Base-by-base conservation (phyloP, 2,329 filamentous ascomycete species). In the Coniosporium tulheliwenetii region DNA sequence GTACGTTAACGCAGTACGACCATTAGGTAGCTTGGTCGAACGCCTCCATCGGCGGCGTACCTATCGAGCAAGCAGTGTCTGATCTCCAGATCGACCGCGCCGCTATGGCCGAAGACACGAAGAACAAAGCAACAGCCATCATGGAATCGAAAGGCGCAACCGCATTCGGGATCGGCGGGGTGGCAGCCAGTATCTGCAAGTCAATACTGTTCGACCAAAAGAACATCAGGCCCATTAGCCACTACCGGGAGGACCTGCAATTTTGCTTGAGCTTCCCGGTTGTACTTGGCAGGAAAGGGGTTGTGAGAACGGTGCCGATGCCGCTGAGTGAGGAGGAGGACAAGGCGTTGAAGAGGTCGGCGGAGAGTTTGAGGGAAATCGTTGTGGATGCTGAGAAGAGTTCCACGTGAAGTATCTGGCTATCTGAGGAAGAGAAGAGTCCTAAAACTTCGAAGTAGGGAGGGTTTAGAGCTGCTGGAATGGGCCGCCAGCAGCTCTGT, bases 81-180 rank as follows among this genome's bases (percentile, higher is more conserved):
- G 19, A 26, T 7, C 5, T 54, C 50, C 5, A 44, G 2, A 39
- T 58, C 33, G 47, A 61, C 33, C 53, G 51, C 5, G 46, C 50
- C 2, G 55, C 59, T 1, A 61, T 73, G 14, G 60, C 60, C 1
- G 47, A 52, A 7, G 61, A 69, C 36, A 70, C 67, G 40, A 65
- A 60, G 35, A 54, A 63, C n/a, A 67, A 63, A 32, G 63, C 67
- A 0, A 60, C 64, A 8, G 58, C 54, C 10, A 70, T 73, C 45
- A 64, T 71, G 37, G 55, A 60, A 14, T 59, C 62, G 9, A 73
- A 73, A 51, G 69, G 69, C 1, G 62, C 66, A 26, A 72, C 64
- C 0, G 60, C 66, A 0, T 71, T 64, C 46, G 70, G 70, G 9
- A 67, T 71, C 37, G 68, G 63, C 8, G 64, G 66, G 26, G 58